Evolutionary conservation across 192 early-diverging fungal species (phyloP), one percentile per base, ranked within the genome.

Genomic region (Mortierella alpina): DNA sequence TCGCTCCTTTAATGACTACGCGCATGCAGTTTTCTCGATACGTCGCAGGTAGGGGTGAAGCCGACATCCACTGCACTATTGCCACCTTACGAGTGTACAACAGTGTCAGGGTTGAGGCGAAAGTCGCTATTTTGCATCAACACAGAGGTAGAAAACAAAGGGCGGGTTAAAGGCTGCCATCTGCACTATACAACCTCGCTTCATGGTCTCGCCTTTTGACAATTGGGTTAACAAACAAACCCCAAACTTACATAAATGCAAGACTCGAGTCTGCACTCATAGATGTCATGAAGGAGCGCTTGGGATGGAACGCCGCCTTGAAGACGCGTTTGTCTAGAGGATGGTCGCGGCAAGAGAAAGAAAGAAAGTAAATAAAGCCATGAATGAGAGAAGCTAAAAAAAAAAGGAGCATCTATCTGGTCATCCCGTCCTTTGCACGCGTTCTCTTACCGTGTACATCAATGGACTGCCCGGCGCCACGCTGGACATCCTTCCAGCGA

Each of bases 241-340:
- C n/a, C 10, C 9, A 2, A 40, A 58, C 69, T 57, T 80, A 80
- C 77, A 68, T 72, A 44, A 80, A 80, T 10, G 68, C 69, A 45
- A 80, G 63, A 7, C 65, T 56, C 9, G 62, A 44, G 46, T 80
- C 70, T 0, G 77, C 44, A 39, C 77, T 80, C 70, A 80, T 80
- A 4, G 77, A 80, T 0, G 70, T 62, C 47, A 80, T 72, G 23
- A 72, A 50, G 11, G 77, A 68, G 20, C 66, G 58, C 14, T 10
- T 80, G 7, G 70, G 70, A 31, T 80, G 77, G 66, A 80, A 80
- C 0, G 70, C 77, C 5, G 77, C 77, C 55, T 64, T 80, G 47
- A 72, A 70, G 4, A 80, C 77, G 40, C 70, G 77, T 51, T 70
- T 70, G n/a, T 64, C 75, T 78, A 61, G 53, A 50, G 11, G 46